phyloP scores from a whole-genome alignment of 2,329 filamentous ascomycete genomes.

The Arthrobotrys sinensis region DNA sequence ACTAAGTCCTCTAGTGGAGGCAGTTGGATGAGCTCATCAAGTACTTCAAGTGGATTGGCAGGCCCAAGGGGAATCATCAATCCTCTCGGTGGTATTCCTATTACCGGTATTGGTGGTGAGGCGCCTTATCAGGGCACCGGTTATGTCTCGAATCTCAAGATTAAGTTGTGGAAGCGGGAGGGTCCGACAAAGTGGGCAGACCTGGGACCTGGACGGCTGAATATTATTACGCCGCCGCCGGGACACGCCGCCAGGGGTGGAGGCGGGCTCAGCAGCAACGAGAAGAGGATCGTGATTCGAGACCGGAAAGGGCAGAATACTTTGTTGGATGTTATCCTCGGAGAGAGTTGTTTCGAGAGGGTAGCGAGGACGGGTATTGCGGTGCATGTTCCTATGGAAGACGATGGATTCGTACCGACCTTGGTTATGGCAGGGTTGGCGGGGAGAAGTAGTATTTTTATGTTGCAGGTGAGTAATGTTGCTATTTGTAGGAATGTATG shows the following conservation, averaged over 20 bases:
- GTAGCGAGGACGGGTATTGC: conserved; percentile 89
- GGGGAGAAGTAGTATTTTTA: conserved; percentile 74
- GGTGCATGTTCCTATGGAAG: conserved; percentile 86
- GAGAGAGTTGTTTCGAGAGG: conserved; percentile 86
- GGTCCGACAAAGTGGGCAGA: conserved; percentile 87
- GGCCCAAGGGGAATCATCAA: conserved; percentile 60
- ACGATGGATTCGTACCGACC: conserved; percentile 71
- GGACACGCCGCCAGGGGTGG: conserved; percentile 74
- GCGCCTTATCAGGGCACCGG: conserved; percentile 58
- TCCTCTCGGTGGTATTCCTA: conserved; percentile 58
- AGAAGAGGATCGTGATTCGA: conserved; percentile 88
- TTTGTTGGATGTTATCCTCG: conserved; percentile 86
- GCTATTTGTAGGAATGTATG: background rate
- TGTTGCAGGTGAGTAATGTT: conserved; percentile 72
- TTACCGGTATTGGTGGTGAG: conserved; percentile 60
- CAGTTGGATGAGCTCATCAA: conserved; percentile 59
- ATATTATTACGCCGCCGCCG: conserved; percentile 82
- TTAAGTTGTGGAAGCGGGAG: conserved; percentile 86
- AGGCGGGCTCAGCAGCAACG: conserved; percentile 76
- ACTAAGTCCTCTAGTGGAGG: conserved; percentile 53
- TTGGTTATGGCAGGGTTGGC: conserved; percentile 73
- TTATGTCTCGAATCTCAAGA: conserved; percentile 81
- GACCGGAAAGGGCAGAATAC: conserved; percentile 73
- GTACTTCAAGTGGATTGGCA: conserved; percentile 50
- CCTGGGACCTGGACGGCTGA: conserved; percentile 85